A percentile compares a stretch with the other conserved stretches of the same genome.
These are phyloP conservation scores for Penicillium coffeae DNA, from an alignment of 495 filamentous ascomycete species.

Conservation along the genomic window DNA sequence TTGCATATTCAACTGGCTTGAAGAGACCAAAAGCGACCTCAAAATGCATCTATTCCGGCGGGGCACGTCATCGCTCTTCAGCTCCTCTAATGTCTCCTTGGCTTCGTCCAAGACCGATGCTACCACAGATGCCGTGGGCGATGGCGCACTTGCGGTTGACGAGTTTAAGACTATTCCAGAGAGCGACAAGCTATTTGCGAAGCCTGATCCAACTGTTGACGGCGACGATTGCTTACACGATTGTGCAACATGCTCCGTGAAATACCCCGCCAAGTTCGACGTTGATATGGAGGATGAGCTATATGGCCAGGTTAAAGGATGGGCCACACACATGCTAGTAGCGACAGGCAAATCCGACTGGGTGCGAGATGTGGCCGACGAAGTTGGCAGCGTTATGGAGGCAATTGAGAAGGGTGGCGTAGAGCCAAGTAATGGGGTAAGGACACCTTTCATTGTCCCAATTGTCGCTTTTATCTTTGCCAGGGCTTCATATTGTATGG, in stretches of 20 bases:
- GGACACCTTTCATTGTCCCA: constrained; percentile 13
- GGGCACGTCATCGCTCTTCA: constrained; percentile 33
- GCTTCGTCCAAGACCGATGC: constrained; percentile 26
- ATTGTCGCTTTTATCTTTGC: not conserved
- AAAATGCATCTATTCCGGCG: constrained; percentile 39
- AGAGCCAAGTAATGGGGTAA: constrained; percentile 72
- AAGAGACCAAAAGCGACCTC: not conserved
- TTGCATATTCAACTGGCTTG: not conserved
- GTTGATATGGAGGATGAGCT: constrained; percentile 76
- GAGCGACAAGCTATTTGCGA: constrained; percentile 36
- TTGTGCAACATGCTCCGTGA: constrained; percentile 76
- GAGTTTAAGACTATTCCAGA: constrained; percentile 41
- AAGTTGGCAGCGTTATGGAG: constrained; percentile 93
- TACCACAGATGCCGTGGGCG: constrained; percentile 20
- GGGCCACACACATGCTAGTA: constrained; percentile 84
- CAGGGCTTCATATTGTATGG: not conserved
- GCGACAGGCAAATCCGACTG: constrained; percentile 95
- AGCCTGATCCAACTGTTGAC: constrained; percentile 67
- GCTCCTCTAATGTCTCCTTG: constrained; percentile 25
- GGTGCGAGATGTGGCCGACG: constrained; percentile 84
- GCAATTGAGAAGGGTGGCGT: constrained; percentile 65
- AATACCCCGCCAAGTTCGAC: constrained; percentile 69
- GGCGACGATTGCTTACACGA: constrained; percentile 88
- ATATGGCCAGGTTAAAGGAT: constrained; percentile 85
- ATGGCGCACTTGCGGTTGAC: constrained; percentile 17